These are phyloP conservation scores for Anisogramma anomala DNA, from an alignment of 2,329 filamentous ascomycete species.

Conservation along the genomic window DNA sequence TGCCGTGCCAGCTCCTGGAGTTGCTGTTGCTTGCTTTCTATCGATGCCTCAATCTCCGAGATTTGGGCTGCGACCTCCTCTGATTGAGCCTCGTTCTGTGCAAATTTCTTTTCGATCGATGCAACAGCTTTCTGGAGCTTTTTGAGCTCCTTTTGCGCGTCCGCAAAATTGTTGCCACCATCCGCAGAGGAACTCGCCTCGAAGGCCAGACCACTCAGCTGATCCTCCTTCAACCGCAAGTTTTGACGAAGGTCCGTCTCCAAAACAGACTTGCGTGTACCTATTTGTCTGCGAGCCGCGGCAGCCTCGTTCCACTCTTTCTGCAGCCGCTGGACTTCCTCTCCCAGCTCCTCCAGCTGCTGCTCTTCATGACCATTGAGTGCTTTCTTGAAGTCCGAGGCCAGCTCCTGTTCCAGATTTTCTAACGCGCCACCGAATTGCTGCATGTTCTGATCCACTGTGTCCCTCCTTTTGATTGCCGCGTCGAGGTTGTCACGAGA, in stretches of 20 bases:
- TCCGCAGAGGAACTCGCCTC: conserved; percentile 47
- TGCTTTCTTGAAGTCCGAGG: conserved; percentile 84
- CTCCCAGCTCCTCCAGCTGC: conserved; percentile 60
- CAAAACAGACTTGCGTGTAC: conserved; percentile 68
- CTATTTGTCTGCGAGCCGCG: conserved; percentile 61
- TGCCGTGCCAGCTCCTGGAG: conserved; percentile 64
- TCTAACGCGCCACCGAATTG: conserved; percentile 63
- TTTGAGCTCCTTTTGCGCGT: conserved; percentile 70
- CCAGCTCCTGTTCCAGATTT: conserved; percentile 69
- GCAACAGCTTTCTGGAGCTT: conserved; percentile 60
- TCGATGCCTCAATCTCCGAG: conserved; percentile 42
- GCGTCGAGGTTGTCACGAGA: conserved; percentile 63
- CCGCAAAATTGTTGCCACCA: conserved; percentile 57
- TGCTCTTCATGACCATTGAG: conserved; percentile 72
- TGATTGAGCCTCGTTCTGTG: conserved; percentile 63
- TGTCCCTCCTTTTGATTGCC: conserved; percentile 51
- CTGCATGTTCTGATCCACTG: conserved; percentile 63
- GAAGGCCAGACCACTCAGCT: conserved; percentile 65
- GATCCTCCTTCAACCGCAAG: conserved; percentile 73
- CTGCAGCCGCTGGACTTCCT: conserved; percentile 60
- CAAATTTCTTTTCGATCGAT: conserved; percentile 55
- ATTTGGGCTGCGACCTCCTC: conserved; percentile 41
- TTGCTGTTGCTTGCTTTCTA: conserved; percentile 53
- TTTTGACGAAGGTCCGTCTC: conserved; percentile 87
- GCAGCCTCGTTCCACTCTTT: conserved; percentile 67